phyloP scores from a whole-genome alignment of 139 green algal species.

The Closterium sp. region DNA sequence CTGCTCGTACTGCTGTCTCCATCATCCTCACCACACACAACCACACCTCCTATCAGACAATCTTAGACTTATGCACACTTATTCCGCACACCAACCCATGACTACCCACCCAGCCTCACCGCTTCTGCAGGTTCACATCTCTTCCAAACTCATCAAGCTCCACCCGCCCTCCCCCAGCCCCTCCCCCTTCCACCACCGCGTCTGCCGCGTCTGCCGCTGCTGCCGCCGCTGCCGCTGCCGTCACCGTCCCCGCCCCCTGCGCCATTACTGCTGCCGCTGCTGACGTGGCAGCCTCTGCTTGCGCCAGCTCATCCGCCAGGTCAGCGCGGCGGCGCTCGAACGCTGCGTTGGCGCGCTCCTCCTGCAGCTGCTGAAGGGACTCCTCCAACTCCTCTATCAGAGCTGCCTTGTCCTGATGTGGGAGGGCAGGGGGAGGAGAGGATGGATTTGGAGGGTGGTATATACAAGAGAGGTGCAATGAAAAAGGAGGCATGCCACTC shows the following conservation, averaged over 20 bases:
- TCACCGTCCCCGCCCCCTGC: conserved; percentile 36
- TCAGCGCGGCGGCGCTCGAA: conserved; percentile 21
- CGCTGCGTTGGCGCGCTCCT: conserved; percentile 52
- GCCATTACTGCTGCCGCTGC: conserved; percentile 66
- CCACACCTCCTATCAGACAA: no score
- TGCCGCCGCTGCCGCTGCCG: conserved; percentile 53
- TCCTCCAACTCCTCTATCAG: conserved; percentile 88
- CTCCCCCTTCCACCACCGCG: conserved; percentile 13
- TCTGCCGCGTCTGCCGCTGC: conserved; percentile 13
- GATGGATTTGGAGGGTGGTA: background rate
- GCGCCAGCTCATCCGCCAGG: conserved; percentile 57
- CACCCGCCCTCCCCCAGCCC: conserved; percentile 13
- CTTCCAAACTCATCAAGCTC: conserved; percentile 86
- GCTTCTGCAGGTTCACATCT: conserved; percentile 67
- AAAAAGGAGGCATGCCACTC: conserved; percentile 30
- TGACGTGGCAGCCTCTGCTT: conserved; percentile 54
- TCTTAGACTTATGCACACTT: no score
- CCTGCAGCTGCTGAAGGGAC: conserved; percentile 55
- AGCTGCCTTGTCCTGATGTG: conserved; percentile 68
- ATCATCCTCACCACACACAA: conserved; percentile 17
- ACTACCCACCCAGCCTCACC: conserved; percentile 1
- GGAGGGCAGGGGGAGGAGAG: background rate
- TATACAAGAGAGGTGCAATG: no score
- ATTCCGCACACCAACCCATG: no score
- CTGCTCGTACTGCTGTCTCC: conserved; percentile 43